Evolutionary conservation across 257 asterid species (phyloP).

Genomic region (Prunella vulgaris): DNA sequence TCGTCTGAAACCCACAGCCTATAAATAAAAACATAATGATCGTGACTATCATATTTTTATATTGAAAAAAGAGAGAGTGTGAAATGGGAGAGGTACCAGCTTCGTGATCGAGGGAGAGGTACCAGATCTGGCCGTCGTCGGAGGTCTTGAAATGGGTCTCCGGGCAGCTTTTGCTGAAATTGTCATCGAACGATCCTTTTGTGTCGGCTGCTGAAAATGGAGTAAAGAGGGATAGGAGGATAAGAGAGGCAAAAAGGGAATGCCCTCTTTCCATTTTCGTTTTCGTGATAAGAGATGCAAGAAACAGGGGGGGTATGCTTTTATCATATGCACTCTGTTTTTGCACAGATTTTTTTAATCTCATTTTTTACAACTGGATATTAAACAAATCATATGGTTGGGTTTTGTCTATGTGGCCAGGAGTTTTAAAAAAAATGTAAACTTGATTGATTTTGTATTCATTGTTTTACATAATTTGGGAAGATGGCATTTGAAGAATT

Average conservation of each 20-base stretch:
- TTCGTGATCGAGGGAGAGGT: conserved; percentile 60
- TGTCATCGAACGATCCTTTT: conserved; percentile 45
- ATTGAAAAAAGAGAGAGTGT: neutral
- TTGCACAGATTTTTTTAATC: neutral
- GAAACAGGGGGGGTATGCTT: neutral
- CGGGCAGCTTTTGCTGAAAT: conserved; percentile 78
- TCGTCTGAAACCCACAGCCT: conserved; percentile 93
- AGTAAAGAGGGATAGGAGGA: conserved; percentile 21
- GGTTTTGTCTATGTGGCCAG: conserved; percentile 8
- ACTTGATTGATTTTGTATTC: neutral
- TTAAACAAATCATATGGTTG: neutral
- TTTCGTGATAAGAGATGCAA: neutral
- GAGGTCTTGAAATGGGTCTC: conserved; percentile 76
- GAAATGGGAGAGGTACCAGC: conserved; percentile 42
- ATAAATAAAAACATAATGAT: neutral
- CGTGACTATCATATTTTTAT: too few species aligned
- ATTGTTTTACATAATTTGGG: neutral
- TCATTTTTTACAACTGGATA: conserved; percentile 11
- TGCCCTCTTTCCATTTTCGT: conserved; percentile 35
- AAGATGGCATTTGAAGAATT: neutral
- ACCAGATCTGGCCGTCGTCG: conserved; percentile 88
- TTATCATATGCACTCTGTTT: conserved; percentile 10
- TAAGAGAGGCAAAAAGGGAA: neutral
- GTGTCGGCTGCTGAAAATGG: conserved; percentile 27
- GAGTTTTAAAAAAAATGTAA: neutral